phyloP scores from a whole-genome alignment of 805 yeast genomes.

The Henningerozyma blattae region DNA sequence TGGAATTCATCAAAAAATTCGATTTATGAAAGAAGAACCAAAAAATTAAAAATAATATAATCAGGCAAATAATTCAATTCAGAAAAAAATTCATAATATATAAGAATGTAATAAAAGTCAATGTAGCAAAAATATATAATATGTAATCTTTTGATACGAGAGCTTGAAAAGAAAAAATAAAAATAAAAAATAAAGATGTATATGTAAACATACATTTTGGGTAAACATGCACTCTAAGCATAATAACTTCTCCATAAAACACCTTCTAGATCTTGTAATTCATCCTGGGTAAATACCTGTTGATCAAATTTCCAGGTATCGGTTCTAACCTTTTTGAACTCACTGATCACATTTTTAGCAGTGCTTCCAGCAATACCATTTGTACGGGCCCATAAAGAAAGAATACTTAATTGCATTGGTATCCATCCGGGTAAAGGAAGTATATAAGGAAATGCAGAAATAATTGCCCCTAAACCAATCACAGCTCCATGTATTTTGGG shows the following conservation, averaged over 20 bases:
- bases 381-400: slow-evolving; percentile 60
- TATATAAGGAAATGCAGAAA: slow-evolving; percentile 76
- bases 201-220: not conserved
- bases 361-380: slow-evolving; percentile 72
- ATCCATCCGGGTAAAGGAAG: slow-evolving; percentile 90
- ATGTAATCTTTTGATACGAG: not conserved
- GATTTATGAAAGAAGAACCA: not conserved
- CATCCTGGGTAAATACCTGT: slow-evolving; percentile 60
- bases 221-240: slow-evolving; percentile 32
- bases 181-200: not conserved
- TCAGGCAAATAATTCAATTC: no score
- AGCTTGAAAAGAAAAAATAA: not conserved
- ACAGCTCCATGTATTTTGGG: slow-evolving; percentile 68
- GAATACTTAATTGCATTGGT: slow-evolving; percentile 52
- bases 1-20: slow-evolving; percentile 11
- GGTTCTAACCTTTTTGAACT: slow-evolving; percentile 79
- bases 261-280: slow-evolving; percentile 83
- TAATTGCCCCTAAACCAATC: slow-evolving; percentile 73
- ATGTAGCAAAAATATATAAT: no score
- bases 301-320: slow-evolving; percentile 93
- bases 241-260: slow-evolving; percentile 85
- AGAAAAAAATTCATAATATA: no score
- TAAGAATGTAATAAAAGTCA: no score
- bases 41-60: no score
- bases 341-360: slow-evolving; percentile 67